Evolutionary conservation across 2,329 filamentous ascomycete genomes (phyloP), one percentile per base, ranked within the genome.

Genomic region (Dactylella cylindrospora): DNA sequence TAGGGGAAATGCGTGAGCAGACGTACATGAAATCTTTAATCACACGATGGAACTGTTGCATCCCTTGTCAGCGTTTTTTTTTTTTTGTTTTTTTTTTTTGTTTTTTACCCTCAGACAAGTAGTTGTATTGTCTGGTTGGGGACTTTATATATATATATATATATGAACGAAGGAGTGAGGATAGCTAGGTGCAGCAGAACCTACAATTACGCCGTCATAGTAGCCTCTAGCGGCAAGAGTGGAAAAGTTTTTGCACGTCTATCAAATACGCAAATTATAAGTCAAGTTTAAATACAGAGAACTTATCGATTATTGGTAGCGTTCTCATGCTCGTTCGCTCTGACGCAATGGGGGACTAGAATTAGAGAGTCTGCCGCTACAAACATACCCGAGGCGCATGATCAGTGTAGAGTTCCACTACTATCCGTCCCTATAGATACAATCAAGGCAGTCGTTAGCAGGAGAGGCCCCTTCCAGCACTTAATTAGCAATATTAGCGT

Each of bases 21-120:
- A n/a, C 59, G 25, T 64, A 64, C 59, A 98, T 97, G 78, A 98
- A 98, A 74, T 88, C 83, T 46, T 88, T 84, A 71, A 98, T 97
- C 69, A 97, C 84, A 72, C 93, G 90, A 78, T 97, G 93, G 79
- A 97, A 91, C 67, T 68, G 22, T 10, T 9, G 20, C 17, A 10
- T 17, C 15, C 4, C 7, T 17, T 2, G 33, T 67, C 46, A 68
- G 61, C 8, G 3, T 20, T 13, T 25, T 23, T 17, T 17, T 49
- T 9, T 10, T 26, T 38, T 7, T 38, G 3, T 5, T 38, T 6
- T 38, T 8, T n/a, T n/a, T n/a, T n/a, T n/a, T n/a, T n/a, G n/a
- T n/a, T n/a, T n/a, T n/a, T n/a, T n/a, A n/a, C n/a, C n/a, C n/a
- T n/a, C n/a, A n/a, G n/a, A n/a, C n/a, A n/a, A n/a, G n/a, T n/a